phyloP scores from a whole-genome alignment of 2,329 filamentous ascomycete genomes.

The Beauveria pseudobassiana region DNA sequence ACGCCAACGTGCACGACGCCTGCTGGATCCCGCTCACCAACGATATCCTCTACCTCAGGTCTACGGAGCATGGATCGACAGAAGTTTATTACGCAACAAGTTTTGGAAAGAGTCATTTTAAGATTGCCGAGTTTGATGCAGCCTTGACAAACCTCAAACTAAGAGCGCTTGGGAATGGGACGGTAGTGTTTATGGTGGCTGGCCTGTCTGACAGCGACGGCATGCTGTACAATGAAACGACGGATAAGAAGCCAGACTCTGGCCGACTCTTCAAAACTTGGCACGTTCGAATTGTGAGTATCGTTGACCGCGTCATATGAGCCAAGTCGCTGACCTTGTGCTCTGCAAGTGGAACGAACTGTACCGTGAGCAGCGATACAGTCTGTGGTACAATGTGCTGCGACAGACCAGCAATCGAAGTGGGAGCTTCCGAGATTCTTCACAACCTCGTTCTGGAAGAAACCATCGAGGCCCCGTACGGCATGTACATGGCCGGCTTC shows the following conservation, averaged over 20 bases:
- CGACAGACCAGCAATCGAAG: slow-evolving; percentile 15
- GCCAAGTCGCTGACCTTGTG: not conserved
- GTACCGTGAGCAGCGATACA: slow-evolving; percentile 22
- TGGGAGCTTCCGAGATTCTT: slow-evolving; percentile 25
- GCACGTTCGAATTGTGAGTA: slow-evolving; percentile 26
- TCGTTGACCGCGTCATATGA: not conserved
- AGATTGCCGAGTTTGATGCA: slow-evolving; percentile 24
- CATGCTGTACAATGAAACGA: slow-evolving; percentile 25
- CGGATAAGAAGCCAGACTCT: slow-evolving; percentile 18
- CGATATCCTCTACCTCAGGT: slow-evolving; percentile 26
- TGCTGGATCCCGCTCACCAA: slow-evolving; percentile 28
- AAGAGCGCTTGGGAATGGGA: slow-evolving; percentile 25
- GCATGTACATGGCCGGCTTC: slow-evolving; percentile 18
- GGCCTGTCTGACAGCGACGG: slow-evolving; percentile 26
- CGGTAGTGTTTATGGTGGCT: slow-evolving; percentile 28
- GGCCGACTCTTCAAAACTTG: slow-evolving; percentile 28
- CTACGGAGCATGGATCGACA: slow-evolving; percentile 23
- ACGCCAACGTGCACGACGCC: slow-evolving; percentile 24
- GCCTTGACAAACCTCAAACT: slow-evolving; percentile 27
- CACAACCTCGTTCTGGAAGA: slow-evolving; percentile 26
- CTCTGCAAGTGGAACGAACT: slow-evolving; percentile 25
- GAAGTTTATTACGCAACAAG: slow-evolving; percentile 21
- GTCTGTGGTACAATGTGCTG: slow-evolving; percentile 33
- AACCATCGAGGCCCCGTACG: slow-evolving; percentile 24
- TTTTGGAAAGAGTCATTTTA: slow-evolving; percentile 16